phyloP scores from a whole-genome alignment of 2,329 filamentous ascomycete species.

The Colletotrichum nymphaeae region DNA sequence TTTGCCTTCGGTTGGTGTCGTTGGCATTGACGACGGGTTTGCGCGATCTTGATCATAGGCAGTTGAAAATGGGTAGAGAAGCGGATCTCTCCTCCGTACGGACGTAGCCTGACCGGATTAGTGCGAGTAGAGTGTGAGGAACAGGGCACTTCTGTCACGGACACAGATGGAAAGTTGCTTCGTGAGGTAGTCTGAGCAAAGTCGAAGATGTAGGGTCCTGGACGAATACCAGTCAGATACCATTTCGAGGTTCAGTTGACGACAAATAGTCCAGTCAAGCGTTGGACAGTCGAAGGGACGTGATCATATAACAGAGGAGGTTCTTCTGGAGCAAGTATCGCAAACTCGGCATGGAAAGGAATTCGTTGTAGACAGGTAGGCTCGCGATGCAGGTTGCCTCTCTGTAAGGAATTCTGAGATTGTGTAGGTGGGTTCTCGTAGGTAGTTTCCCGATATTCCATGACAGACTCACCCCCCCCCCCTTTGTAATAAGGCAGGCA shows the following conservation, averaged over 20 bases:
- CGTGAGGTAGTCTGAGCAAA: background rate
- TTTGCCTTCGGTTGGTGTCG: background rate
- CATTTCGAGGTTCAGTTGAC: background rate
- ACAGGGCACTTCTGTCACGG: background rate
- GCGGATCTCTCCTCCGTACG: background rate
- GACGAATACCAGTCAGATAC: background rate
- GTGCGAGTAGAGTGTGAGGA: background rate
- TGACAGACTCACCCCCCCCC: background rate
- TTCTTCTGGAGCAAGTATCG: background rate
- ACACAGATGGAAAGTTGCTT: background rate
- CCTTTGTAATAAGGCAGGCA: background rate
- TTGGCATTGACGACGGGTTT: background rate
- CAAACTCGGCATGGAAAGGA: background rate
- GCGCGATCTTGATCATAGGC: background rate
- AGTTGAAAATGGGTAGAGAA: background rate
- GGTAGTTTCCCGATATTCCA: background rate
- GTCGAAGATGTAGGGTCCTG: background rate
- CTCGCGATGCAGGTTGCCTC: background rate
- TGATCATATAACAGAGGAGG: no score
- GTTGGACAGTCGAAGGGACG: no score
- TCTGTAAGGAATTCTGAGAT: background rate
- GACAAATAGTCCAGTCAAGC: background rate
- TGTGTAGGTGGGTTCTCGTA: background rate
- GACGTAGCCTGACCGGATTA: background rate
- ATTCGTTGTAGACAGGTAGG: background rate